Base-by-base conservation (phyloP, 208 protist species). In the Herpetomonas samuelpessoai region DNA sequence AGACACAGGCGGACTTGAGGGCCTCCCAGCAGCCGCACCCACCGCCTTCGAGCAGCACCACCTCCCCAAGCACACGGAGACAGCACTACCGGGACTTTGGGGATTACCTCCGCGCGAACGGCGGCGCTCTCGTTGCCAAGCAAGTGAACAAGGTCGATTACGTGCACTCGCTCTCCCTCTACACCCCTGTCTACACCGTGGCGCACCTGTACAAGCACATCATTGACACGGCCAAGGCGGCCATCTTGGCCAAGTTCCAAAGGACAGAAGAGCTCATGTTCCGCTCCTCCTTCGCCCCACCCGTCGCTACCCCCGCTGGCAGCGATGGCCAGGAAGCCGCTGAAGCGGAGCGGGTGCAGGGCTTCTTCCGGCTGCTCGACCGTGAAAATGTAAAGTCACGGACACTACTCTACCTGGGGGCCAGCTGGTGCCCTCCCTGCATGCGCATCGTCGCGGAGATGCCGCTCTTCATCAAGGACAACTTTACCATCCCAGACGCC, bases 341-440 rank as follows among this genome's bases (percentile, higher is more conserved):
- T 2, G 65, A 65, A 7, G 70, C 74, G 1, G 81, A 68, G 1
- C 64, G 58, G 25, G 51, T 38, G 9, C 74, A 76, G 46, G 75
- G 83, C 61, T 88, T 79, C 55, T 56, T 64, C 14, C 71, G 57
- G 3, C 28, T 12, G 26, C 65, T 65, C 19, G 44, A 35, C 38
- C 50, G 39, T 10, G 27, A 59, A 1, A 65, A 45, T 2, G 65
- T 41, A 50, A 57, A 57, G 45, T 65, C 56, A 1, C 63, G 68
- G 62, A 83, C 84, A 0, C 44, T 92, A 27, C 54, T 92, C 24
- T 92, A 86, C 68, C 64, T 91, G 49, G 81, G 88, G 10, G 88
- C 88, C n/a, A 86, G 79, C 14, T 91, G 84, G 83, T 94, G 88
- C 72, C 88, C 88, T 38, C 88, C 85, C 44, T 95, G 88, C 68